Conservation (phyloP, 2,329 filamentous ascomycete genomes). For the Metarhizium guizhouense region DNA sequence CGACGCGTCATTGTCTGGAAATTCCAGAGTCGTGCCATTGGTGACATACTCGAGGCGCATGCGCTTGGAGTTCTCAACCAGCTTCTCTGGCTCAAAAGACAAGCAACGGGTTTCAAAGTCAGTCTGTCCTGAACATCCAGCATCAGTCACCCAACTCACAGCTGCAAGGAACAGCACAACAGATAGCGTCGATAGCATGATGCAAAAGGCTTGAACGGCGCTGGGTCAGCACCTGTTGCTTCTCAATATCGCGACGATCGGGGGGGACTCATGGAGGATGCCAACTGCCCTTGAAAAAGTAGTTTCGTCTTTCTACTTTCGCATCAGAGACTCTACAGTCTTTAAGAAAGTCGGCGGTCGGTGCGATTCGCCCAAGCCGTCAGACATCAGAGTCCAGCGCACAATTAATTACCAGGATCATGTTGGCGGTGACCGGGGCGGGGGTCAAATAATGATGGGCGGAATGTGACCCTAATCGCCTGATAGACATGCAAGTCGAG, state of each 20-base stretch:
- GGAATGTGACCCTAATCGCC: not conserved
- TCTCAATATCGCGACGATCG: not conserved
- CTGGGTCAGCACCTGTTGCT: not conserved
- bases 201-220: not conserved
- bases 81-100: constrained; percentile 2
- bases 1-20: constrained; percentile 27
- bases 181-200: not conserved
- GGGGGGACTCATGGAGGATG: not conserved
- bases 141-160: not conserved
- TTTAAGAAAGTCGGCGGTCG: not conserved
- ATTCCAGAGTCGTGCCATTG: constrained; percentile 1
- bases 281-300: not conserved
- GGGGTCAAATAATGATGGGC: not conserved
- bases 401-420: not conserved
- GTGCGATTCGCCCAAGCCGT: not conserved
- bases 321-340: not conserved
- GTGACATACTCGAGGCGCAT: constrained; percentile 5
- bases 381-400: not conserved
- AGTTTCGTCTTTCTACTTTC: not conserved
- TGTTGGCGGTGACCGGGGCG: not conserved
- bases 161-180: not conserved
- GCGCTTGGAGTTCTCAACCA: constrained; percentile 1
- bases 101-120: not conserved
- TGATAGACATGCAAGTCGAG: too few species aligned
- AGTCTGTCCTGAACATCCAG: not conserved